These are phyloP conservation scores for Neofusicoccum laricinum DNA, from an alignment of 2,329 filamentous ascomycete species.

Conservation along the genomic window DNA sequence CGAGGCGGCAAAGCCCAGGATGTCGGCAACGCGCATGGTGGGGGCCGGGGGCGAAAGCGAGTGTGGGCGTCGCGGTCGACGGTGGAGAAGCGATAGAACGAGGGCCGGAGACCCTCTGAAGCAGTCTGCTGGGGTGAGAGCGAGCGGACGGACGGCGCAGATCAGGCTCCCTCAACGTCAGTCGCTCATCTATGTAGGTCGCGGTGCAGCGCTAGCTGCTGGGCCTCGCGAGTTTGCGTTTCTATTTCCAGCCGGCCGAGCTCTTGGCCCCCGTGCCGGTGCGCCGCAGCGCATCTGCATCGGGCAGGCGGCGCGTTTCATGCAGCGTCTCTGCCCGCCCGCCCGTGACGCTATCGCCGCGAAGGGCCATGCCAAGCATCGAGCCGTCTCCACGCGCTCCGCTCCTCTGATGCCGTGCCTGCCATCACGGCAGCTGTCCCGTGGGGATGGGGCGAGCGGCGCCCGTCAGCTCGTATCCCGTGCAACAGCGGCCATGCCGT, in stretches of 20 bases:
- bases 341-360: slow-evolving; percentile 3
- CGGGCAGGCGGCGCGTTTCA: slow-evolving; percentile 4
- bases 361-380: not conserved
- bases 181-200: not conserved
- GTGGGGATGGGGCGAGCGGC: not conserved
- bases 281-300: not conserved
- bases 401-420: not conserved
- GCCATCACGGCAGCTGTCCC: not conserved
- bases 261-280: slow-evolving; percentile 1
- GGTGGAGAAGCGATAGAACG: slow-evolving; percentile 34
- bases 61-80: slow-evolving; percentile 25
- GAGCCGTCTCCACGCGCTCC: not conserved
- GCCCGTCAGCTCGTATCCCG: not conserved
- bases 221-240: not conserved
- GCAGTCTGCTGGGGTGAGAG: not conserved
- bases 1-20: slow-evolving; percentile 34
- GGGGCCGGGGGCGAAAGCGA: slow-evolving; percentile 15
- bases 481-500: not conserved
- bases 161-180: no score
- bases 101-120: slow-evolving; percentile 26
- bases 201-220: not conserved
- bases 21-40: slow-evolving; percentile 29
- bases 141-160: not conserved
- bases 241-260: slow-evolving; percentile 5
- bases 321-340: not conserved